Base-by-base conservation (phyloP, 371 early-diverging fungal species). In the Haplosporangium sp. region DNA sequence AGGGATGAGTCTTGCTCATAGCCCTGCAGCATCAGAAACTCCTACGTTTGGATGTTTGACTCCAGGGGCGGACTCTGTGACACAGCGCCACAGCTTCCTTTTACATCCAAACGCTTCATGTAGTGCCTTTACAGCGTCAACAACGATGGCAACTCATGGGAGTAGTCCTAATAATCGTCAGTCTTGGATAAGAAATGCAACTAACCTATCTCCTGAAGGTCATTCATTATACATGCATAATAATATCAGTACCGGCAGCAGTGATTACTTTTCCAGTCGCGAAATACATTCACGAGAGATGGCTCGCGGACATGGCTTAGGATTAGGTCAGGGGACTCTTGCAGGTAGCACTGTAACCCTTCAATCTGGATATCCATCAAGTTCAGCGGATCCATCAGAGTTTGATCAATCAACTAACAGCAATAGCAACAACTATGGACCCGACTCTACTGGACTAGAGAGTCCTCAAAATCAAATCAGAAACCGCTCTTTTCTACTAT, bases 181-280 rank as follows among this genome's bases (percentile, higher is more conserved):
- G 50, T 50, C 50, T n/a, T 53, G 53, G 35, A 19, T 39, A 37
- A 56, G 57, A 17, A 44, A 7, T n/a, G 39, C 59, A 2, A 35
- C 57, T 35, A 19, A n/a, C 35, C 48, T 37, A 3, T 6, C 20
- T 27, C 72, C 65, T 15, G 17, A 52, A 5, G 63, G 67, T 47
- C 58, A 67, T 37, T 72, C 67, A 66, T 35, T 67, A 15, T 67
- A 76, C 67, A 66, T 20, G 35, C 70, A 69, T 50, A n/a, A 59
- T n/a, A 69, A 75, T 50, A 9, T 15, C 37, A 65, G 65, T 47
- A 44, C 48, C 39, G 11, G 52, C 15, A 72, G 53, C 58, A 72
- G 53, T 63, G 72, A 76, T 34, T 77, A 53, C 48, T 50, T 69
- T 40, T 55, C 77, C 13, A 34, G 37, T 5, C 34, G 65, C 17